Evolutionary conservation across 352 stramenopile species (phyloP), one percentile per base, ranked within the genome.

Genomic region (Lagenidium giganteum): DNA sequence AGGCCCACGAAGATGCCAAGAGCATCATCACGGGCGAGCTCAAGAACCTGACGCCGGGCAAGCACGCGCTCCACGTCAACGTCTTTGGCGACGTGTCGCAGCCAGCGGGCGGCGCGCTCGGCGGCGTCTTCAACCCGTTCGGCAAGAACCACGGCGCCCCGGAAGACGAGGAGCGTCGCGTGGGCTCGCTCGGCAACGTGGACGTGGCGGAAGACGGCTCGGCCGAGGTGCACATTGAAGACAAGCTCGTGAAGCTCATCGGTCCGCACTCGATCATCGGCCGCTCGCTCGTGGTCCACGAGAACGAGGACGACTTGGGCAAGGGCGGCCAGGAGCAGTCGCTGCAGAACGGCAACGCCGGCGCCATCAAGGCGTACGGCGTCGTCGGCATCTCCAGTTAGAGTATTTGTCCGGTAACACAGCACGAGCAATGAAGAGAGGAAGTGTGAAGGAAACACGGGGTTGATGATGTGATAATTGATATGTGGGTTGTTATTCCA

Each of bases 261-360:
- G 96, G 96, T 18, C 95, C 96, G 18, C 95, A 99, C 77, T 98
- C 93, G 24, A 92, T 98, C 51, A 98, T 99, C 64, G 96, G 96
- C 52, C 83, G 96, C 47, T 97, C 90, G 34, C 72, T 99, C 37
- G 83, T 98, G 44, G 61, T 99, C 55, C 95, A 96, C 50, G 94
- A 88, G 23, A 78, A 82, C 57, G 93, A 98, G 59, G 96, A 99
- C 70, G 96, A 99, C 69, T 54, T 97, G 46, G 96, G 96, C 64
- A 87, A 96, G 64, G 95, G 95, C 43, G 96, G 95, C 53, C 95
- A 98, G 60, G 96, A 99, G 57, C 82, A 96, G 33, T 98, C 85
- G 51, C 69, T 98, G 26, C 86, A 95, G 52, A 98, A 97, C 61
- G 96, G 96, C 51, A 99, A 99, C 74, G 71, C 90, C 13, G 96